Evolutionary conservation across 2,329 filamentous ascomycete genomes (phyloP).

Genomic region (Penicillium sp.): DNA sequence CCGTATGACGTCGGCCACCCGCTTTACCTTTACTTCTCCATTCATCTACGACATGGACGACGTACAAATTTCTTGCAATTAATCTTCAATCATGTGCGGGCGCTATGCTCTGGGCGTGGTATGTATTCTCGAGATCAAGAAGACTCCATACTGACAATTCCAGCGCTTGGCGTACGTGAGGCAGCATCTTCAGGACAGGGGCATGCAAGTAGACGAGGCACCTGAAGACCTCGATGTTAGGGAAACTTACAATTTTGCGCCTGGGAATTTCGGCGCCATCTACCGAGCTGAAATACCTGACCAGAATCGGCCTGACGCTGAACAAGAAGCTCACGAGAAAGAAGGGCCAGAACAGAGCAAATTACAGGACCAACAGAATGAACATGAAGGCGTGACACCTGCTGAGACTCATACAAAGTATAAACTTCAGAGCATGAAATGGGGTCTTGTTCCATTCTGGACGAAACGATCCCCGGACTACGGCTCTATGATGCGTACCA

Average conservation of each 20-base stretch:
- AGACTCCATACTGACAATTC: slow-evolving; percentile 8
- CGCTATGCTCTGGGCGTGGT: slow-evolving; percentile 60
- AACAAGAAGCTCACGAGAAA: slow-evolving; percentile 16
- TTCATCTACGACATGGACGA: too few relatives aligned
- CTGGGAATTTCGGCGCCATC: slow-evolving; percentile 76
- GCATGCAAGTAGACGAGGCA: slow-evolving; percentile 65
- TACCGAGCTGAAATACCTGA: slow-evolving; percentile 71
- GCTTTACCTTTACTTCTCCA: slow-evolving; percentile 4
- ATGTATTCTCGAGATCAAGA: slow-evolving; percentile 24
- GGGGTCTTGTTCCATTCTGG: slow-evolving; percentile 93
- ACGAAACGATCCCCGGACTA: slow-evolving; percentile 79
- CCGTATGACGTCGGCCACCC: slow-evolving; percentile 24
- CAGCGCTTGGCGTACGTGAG: slow-evolving; percentile 73
- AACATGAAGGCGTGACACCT: slow-evolving; percentile 6
- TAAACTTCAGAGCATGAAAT: slow-evolving; percentile 89
- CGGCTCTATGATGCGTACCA: slow-evolving; percentile 72
- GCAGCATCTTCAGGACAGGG: slow-evolving; percentile 63
- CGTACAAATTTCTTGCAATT: too few relatives aligned
- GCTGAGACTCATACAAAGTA: slow-evolving; percentile 51
- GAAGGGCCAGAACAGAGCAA: slow-evolving; percentile 9
- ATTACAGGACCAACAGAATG: background rate
- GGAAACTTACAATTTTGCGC: slow-evolving; percentile 88
- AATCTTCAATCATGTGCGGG: slow-evolving; percentile 58
- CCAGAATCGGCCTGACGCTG: slow-evolving; percentile 39
- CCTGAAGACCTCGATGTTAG: slow-evolving; percentile 65